These are phyloP conservation scores for Fomitopsis pulvina DNA, from an alignment of 768 basidiomycete genomes.

Conservation along the genomic window DNA sequence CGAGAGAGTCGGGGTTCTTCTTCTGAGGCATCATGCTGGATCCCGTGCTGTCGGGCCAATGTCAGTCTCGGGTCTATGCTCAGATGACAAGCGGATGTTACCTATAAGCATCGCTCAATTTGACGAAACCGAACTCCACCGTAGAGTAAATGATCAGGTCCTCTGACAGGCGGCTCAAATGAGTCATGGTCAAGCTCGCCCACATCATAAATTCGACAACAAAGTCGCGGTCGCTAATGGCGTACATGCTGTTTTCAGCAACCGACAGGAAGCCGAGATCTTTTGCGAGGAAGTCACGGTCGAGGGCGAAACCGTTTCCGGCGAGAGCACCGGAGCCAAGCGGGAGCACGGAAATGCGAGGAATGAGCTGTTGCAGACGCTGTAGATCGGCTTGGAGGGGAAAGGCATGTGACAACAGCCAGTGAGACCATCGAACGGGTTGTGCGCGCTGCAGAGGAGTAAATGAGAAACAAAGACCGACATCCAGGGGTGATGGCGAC, in stretches of 20 bases:
- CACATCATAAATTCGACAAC: slow-evolving; percentile 97
- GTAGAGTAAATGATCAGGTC: slow-evolving; percentile 96
- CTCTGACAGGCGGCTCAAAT: slow-evolving; percentile 92
- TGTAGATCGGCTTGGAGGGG: slow-evolving; percentile 89
- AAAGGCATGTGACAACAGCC: slow-evolving; percentile 90
- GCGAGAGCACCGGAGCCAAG: slow-evolving; percentile 93
- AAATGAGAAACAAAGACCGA: too few species aligned
- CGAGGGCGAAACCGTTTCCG: slow-evolving; percentile 92
- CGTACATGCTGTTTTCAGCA: slow-evolving; percentile 95
- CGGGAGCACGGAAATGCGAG: slow-evolving; percentile 89
- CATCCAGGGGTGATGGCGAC: too few species aligned
- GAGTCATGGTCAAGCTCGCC: slow-evolving; percentile 87
- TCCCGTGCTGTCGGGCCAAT: slow-evolving; percentile 61
- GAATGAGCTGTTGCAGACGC: slow-evolving; percentile 74
- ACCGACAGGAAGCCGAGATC: slow-evolving; percentile 87
- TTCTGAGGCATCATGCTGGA: slow-evolving; percentile 99
- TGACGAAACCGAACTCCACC: slow-evolving; percentile 94
- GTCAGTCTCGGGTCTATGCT: background rate
- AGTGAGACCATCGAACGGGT: slow-evolving; percentile 98
- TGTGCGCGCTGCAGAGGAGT: slow-evolving; percentile 72
- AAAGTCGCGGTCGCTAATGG: slow-evolving; percentile 95
- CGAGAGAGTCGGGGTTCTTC: slow-evolving; percentile 96
- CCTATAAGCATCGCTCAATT: slow-evolving; percentile 97
- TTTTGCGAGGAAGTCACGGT: slow-evolving; percentile 85
- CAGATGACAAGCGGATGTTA: slow-evolving; percentile 20